These are phyloP conservation scores for Sinapis alba DNA, from an alignment of 441 rosid genomes.

Conservation along the genomic window DNA sequence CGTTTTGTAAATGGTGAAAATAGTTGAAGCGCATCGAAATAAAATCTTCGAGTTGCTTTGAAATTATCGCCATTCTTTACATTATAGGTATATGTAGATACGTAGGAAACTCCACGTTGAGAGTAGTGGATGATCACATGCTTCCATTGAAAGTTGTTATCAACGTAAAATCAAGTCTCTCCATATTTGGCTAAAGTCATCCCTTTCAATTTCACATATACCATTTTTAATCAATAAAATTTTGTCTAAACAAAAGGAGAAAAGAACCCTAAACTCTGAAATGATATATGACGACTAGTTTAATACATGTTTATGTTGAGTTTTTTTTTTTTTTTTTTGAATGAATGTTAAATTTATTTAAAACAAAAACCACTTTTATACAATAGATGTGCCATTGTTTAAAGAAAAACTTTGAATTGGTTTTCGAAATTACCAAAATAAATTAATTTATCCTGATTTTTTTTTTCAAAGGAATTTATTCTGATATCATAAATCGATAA, in stretches of 20 bases:
- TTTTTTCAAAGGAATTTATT: background rate
- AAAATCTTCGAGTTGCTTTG: background rate
- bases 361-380: too few relatives aligned
- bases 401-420: too few relatives aligned
- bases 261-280: background rate
- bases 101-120: background rate
- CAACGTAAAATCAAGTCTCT: background rate
- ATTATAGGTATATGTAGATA: background rate
- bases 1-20: conserved; percentile 16
- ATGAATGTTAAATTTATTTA: too few relatives aligned
- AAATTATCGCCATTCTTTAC: background rate
- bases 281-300: background rate
- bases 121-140: conserved; percentile 3
- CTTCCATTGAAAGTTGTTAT: background rate
- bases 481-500: background rate
- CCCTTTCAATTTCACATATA: background rate
- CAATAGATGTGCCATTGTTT: too few relatives aligned
- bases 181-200: background rate
- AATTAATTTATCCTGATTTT: background rate
- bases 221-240: background rate
- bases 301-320: background rate
- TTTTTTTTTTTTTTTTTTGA: too few relatives aligned
- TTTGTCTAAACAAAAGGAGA: background rate
- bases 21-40: conserved; percentile 13
- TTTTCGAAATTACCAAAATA: too few relatives aligned